Base-by-base conservation (phyloP, 148 eudicot genomes). In the Drosera capensis region DNA sequence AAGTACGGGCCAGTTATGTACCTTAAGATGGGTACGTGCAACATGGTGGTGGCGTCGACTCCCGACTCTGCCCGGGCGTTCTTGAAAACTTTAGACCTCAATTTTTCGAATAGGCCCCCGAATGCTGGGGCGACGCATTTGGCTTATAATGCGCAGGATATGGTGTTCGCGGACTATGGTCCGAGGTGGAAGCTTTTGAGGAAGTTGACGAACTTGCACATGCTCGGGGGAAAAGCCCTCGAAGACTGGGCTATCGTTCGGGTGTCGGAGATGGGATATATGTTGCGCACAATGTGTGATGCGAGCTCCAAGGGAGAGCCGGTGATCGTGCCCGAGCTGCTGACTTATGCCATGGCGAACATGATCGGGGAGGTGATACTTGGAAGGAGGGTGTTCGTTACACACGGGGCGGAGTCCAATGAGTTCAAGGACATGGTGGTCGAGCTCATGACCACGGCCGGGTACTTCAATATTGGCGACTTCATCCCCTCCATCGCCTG, bases 161-260 rank as follows among this genome's bases (percentile, higher is more conserved):
- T 64, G 22, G 60, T 57, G 9, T 68, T 55, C 12, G 66, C 71
- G 0, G 49, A 46, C 8, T 46, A 55, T 25, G 71, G 71, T 3
- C 68, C 72, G 8, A 42, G 46, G 23, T 68, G 72, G 72, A 48
- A 39, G 16, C 16, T 67, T 16, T 25, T 68, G 1, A 39, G 67
- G 2, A 62, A 63, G 28, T 6, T 58, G 7, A 35, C 62, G 30
- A 52, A 43, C 42, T 21, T 57, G 20, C 63, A 68, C 51, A 43
- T 68, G 59, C 52, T 68, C 0, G 64, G 64, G 3, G 53, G 45
- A 0, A 68, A 54, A 43, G 62, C 67, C 1, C 46, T 56, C 0
- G 51, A 48, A 6, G 51, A 43, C 14, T 57, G 46, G 47, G 50
- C 49, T 8, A 42, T 25, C 21, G 38, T 53, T 30, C 58, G 54